Evolutionary conservation across 2,329 filamentous ascomycete species (phyloP), one percentile per base, ranked within the genome.

Genomic region (Colletotrichum zoysiae): DNA sequence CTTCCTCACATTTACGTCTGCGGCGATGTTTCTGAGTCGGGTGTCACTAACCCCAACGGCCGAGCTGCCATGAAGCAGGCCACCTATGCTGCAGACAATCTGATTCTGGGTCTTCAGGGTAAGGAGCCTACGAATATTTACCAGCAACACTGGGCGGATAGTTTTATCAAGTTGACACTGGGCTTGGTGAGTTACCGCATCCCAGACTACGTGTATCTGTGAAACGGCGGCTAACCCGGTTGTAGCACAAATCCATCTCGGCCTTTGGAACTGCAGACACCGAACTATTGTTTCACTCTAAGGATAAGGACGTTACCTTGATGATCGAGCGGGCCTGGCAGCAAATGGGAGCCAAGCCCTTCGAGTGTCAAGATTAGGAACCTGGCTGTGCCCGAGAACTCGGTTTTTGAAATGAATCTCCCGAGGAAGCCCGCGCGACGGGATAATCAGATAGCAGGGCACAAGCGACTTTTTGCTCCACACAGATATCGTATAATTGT

Each of bases 21-120:
- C n/a, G 91, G 91, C 23, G 90, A 92, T 73, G 88, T 93, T 5
- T 86, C 89, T 5, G 86, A 88, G 35, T 85, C 84, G 1, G 82
- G 84, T 0, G 81, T 82, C 0, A 79, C 81, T 46, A 86, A 85
- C 55, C 86, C 86, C 7, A 90, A 90, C 76, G 88, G 86, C 0
- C 83, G 89, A 12, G 85, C 88, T 0, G 88, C 87, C 0, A 82
- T 82, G 56, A 81, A 83, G 14, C 90, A 92, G 75, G 87, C 86
- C 3, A 80, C 82, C 40, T 76, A 88, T 5, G 88, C 85, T 0
- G 84, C 84, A 1, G 83, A 85, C 50, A 92, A 92, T 73, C 83
- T 92, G 23, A 76, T 89, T 3, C 79, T 83, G 1, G 79, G 82
- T 0, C 83, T 86, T 0, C 78, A 83, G 2, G 84, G 83, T 3